Conservation (phyloP, 768 basidiomycete species). For the Amylocystis lapponica region DNA sequence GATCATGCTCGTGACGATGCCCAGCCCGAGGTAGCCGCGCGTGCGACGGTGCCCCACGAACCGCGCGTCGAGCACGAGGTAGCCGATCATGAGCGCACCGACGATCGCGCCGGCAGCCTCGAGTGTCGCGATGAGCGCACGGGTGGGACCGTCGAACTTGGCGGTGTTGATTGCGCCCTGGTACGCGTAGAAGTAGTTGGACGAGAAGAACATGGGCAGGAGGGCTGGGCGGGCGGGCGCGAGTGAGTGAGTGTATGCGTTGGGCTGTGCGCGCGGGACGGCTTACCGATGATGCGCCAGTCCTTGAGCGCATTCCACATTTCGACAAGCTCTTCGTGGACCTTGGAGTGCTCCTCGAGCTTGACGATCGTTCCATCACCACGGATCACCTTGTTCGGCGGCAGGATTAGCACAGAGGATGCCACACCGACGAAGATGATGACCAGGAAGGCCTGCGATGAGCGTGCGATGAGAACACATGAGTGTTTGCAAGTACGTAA, state of each 20-base stretch:
- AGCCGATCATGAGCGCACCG: slow-evolving; percentile 38
- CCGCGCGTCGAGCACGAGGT: slow-evolving; percentile 32
- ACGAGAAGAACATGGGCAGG: slow-evolving; percentile 39
- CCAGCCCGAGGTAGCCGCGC: slow-evolving; percentile 35
- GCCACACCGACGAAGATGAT: slow-evolving; percentile 39
- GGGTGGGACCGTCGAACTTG: slow-evolving; percentile 38
- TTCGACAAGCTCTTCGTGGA: slow-evolving; percentile 23
- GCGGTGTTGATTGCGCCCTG: slow-evolving; percentile 35
- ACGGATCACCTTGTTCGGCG: slow-evolving; percentile 33
- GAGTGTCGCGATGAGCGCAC: slow-evolving; percentile 36
- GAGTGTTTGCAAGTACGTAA: slow-evolving; percentile 5
- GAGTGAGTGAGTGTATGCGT: neutral
- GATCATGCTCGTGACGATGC: slow-evolving; percentile 23
- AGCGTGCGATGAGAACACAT: neutral
- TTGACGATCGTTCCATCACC: slow-evolving; percentile 36
- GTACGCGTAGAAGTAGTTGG: slow-evolving; percentile 43
- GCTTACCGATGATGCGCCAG: slow-evolving; percentile 31
- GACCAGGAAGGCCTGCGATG: slow-evolving; percentile 33
- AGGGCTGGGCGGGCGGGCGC: slow-evolving; percentile 15
- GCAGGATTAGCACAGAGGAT: slow-evolving; percentile 30
- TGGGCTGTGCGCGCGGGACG: neutral
- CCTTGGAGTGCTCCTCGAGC: slow-evolving; percentile 25
- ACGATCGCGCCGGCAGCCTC: slow-evolving; percentile 36
- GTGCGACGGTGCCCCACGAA: slow-evolving; percentile 29
- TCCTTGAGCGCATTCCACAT: slow-evolving; percentile 32